Percentiles rank a stretch among this genome's conserved stretches.
Conservation (phyloP, 495 filamentous ascomycete species). For the Aspergillus sclerotiicarbonarius region DNA sequence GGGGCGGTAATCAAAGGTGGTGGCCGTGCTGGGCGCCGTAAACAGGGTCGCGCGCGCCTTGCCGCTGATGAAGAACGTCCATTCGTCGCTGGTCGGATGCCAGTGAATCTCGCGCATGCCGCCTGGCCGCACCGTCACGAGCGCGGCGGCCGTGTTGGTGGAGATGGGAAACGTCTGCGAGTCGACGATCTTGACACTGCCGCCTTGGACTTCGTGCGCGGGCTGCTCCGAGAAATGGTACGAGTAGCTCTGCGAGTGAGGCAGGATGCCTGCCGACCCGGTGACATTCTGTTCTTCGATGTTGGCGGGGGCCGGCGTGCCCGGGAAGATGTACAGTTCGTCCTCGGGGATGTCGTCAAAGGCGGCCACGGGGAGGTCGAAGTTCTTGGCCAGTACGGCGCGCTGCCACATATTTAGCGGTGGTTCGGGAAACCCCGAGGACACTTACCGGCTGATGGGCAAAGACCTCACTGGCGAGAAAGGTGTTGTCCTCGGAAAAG, state of each 20-base stretch:
- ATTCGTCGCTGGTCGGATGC: constrained; percentile 74
- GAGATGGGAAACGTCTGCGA: constrained; percentile 62
- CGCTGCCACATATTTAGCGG: constrained; percentile 24
- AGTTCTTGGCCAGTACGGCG: constrained; percentile 62
- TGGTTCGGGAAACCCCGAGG: neutral
- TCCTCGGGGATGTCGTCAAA: constrained; percentile 58
- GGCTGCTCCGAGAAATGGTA: constrained; percentile 67
- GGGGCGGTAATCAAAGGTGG: constrained; percentile 73
- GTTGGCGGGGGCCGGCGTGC: constrained; percentile 58
- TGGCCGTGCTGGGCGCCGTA: constrained; percentile 52
- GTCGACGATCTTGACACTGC: constrained; percentile 67
- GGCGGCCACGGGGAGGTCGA: constrained; percentile 51
- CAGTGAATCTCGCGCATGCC: constrained; percentile 80
- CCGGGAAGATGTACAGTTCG: constrained; percentile 69
- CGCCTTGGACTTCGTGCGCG: constrained; percentile 57
- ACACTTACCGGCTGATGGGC: constrained; percentile 47
- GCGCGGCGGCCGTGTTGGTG: constrained; percentile 56
- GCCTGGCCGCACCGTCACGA: constrained; percentile 66
- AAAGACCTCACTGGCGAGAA: constrained; percentile 65
- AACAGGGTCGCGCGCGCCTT: constrained; percentile 67
- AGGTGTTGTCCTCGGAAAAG: constrained; percentile 70
- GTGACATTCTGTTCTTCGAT: constrained; percentile 62
- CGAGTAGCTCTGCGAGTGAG: constrained; percentile 52
- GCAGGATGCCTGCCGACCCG: constrained; percentile 55
- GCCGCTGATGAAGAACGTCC: constrained; percentile 72